phyloP scores from a whole-genome alignment of 2,329 filamentous ascomycete genomes.

The Xylaria arbuscula region DNA sequence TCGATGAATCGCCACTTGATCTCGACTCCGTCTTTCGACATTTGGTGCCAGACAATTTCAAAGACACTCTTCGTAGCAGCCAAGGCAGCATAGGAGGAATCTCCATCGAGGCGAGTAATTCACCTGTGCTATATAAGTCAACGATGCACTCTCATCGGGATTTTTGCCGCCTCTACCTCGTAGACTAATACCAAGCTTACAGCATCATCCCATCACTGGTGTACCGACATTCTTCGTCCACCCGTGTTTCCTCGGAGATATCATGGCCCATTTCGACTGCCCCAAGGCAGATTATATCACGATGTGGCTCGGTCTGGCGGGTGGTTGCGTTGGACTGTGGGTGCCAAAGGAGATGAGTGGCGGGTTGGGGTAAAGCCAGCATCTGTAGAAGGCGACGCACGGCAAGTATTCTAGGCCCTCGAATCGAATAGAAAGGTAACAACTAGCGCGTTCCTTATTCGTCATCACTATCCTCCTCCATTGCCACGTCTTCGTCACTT shows the following conservation, averaged over 20 bases:
- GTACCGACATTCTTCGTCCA: conserved; percentile 89
- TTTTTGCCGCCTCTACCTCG: conserved; percentile 57
- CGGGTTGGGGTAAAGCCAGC: conserved; percentile 20
- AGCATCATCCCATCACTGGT: conserved; percentile 86
- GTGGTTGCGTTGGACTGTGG: conserved; percentile 81
- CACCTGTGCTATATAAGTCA: conserved; percentile 49
- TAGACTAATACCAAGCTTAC: conserved; percentile 48
- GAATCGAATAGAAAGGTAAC: conserved; percentile 22
- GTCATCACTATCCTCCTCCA: conserved; percentile 52
- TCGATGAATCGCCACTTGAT: conserved; percentile 66
- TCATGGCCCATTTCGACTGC: conserved; percentile 75
- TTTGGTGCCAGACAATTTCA: conserved; percentile 75
- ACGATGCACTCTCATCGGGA: conserved; percentile 51
- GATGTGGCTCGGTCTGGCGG: conserved; percentile 89
- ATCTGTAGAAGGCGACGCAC: conserved; percentile 8
- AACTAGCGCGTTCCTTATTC: conserved; percentile 30
- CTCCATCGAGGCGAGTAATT: conserved; percentile 76
- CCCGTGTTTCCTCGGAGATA: conserved; percentile 87
- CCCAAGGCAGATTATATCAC: conserved; percentile 78
- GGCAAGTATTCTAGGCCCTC: background rate
- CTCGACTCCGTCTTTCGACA: conserved; percentile 77
- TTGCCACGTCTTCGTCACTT: conserved; percentile 69
- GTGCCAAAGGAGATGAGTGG: conserved; percentile 75
- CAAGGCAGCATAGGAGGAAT: conserved; percentile 77
- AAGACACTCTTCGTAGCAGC: conserved; percentile 66